Base-by-base conservation (phyloP, 805 yeast genomes). In the Monosporozyma unispora region DNA sequence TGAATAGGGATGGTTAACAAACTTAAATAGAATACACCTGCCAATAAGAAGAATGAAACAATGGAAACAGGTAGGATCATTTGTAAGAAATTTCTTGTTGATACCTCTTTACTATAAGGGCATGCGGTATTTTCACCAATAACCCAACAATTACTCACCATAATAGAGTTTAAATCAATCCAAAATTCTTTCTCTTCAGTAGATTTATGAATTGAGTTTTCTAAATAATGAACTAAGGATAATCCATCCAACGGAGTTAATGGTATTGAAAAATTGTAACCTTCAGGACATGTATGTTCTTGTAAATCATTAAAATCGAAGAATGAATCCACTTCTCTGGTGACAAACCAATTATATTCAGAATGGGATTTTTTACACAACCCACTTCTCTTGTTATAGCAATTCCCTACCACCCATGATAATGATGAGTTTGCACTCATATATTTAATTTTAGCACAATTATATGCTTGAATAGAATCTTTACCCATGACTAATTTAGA, bases 151-250 rank as follows among this genome's bases (percentile, higher is more conserved):
- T 80, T 77, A 2, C 75, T 67, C 19, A 81, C 80, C 0, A 87
- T 77, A 21, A 91, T 73, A 16, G 90, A 87, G 61, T 91, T 90
- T 54, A 88, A 57, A 66, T 87, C 88, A 3, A 88, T 77, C 97
- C 97, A 90, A 12, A 63, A 44, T 12, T 53, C 50, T 2, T 42
- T 25, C 42, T 45, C 52, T 10, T 39, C 44, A 11, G 49, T 44
- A 7, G 23, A 2, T 3, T 25, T 21, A 8, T 48, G 48, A n/a
- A 38, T 19, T 5, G 42, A 10, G 7, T 51, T 45, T 12, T 44
- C 22, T 14, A 63, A 33, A 57, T 49, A 50, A 52, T 51, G 33
- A 10, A 50, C 23, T n/a, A 63, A 41, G 3, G 68, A 57, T 3
- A 47, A 51, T 49, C 78, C 77, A 47, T 80, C 76, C 2, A 74